Base-by-base conservation (phyloP, 768 basidiomycete species). In the Mycena albidolilacea region DNA sequence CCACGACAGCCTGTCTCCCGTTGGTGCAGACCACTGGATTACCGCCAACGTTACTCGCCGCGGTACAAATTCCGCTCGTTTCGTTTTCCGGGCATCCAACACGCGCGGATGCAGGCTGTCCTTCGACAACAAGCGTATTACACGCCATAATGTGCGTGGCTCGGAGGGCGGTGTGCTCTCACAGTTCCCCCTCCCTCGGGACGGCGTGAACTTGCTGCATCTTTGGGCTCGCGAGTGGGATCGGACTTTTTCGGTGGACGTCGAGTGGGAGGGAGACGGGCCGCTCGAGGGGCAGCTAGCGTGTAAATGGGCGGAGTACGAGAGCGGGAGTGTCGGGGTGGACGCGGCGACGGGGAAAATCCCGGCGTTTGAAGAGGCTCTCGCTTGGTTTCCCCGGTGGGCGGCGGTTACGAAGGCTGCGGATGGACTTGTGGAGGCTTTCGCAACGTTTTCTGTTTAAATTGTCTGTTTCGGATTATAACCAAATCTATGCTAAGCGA, bases 251-350 rank as follows among this genome's bases (percentile, higher is more conserved):
- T 83, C 81, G 39, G 89, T 91, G 44, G 84, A 88, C 68, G 81
- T 92, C 19, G 84, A 86, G 35, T 91, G 89, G 88, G 80, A 84
- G 44, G 76, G 69, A 43, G 57, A 70, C 61, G 72, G 73, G 17
- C 30, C 67, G 69, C 67, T 75, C 38, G 71, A 68, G 37, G 93
- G 90, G 38, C 84, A 86, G 5, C 85, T 90, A 23, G 88, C 87
- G 19, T 92, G 91, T 72, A 87, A 89, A 67, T 93, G 91, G 90
- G 88, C 86, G n/a, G 92, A 94, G 77, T 90, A 91, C 75, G 88
- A 89, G 80, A 88, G 88, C 76, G 90, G 79, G 54, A 87, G 85
- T 73, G 79, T 89, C 14, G 90, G 89, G 52, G 82, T 85, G 72
- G 84, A 85, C 17, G 10, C 39, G 19, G 64, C 71, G 78, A 78